Evolutionary conservation across 768 basidiomycete species (phyloP), one percentile per base, ranked within the genome.

Genomic region (Cystofilobasidium bisporidii): DNA sequence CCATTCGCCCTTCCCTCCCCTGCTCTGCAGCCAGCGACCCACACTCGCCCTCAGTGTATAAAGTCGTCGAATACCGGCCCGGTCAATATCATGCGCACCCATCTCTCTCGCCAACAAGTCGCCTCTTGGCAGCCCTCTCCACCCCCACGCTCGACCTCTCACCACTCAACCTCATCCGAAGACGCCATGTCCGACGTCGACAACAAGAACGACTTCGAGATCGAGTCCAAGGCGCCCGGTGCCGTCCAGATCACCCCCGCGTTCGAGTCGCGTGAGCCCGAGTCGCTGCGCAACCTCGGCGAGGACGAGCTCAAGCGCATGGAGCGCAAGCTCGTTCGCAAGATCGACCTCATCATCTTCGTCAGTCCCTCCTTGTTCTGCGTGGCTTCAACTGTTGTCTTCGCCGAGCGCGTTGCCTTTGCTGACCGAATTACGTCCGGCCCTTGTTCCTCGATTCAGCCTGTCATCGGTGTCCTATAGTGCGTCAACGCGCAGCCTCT

Each of bases 261-360:
- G 40, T 18, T 18, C 36, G 62, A 63, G 47, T 48, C 50, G 17
- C 45, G 50, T 20, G 32, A 50, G 36, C 62, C 75, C 24, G 73
- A 70, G 28, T 70, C 70, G 17, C 70, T 76, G 14, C 48, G 50
- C 24, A 73, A 71, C 11, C 53, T 76, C 15, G 56, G 67, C 12
- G 67, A 66, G 1, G 75, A 71, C 15, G 74, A 76, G 67, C 72
- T 71, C 43, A 70, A 63, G 2, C 56, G 8, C 14, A 69, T 75
- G 48, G 71, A 73, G 55, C 72, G 70, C 56, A 67, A 55, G 15
- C 65, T 71, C 1, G 73, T 71, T 12, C 48, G 71, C 53, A 75
- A 75, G 65, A 68, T 76, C 40, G 76, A 75, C 64, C 68, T 73
- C 33, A 61, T 74, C 12, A 67, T 76, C 53, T 30, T 60, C 20